A percentile compares a stretch with the other conserved stretches of the same genome.
Evolutionary conservation across 2,329 filamentous ascomycete genomes (phyloP).

Genomic region (Fusarium xylarioides): DNA sequence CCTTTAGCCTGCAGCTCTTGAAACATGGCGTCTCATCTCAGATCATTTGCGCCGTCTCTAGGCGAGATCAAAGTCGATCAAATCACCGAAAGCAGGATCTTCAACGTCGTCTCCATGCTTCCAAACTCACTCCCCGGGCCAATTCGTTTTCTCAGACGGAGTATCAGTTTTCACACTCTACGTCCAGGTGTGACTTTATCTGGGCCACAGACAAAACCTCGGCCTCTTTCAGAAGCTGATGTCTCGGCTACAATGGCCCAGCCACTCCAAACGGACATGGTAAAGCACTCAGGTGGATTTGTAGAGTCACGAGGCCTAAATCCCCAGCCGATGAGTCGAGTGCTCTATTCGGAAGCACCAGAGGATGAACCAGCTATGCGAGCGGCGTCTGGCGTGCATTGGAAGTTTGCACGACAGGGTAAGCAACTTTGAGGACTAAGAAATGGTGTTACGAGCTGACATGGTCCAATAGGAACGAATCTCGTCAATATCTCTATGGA

Average conservation of each 20-base stretch:
- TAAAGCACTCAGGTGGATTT: conserved; percentile 14
- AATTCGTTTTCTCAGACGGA: conserved; percentile 58
- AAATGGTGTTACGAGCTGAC: neutral
- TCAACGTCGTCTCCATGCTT: conserved; percentile 63
- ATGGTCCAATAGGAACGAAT: conserved; percentile 33
- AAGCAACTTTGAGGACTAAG: neutral
- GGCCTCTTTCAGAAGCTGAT: conserved; percentile 34
- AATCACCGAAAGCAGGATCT: conserved; percentile 49
- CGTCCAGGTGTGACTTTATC: conserved; percentile 22
- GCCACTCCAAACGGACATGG: conserved; percentile 20
- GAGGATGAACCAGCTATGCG: conserved; percentile 32
- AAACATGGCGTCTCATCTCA: conserved; percentile 29
- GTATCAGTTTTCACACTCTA: conserved; percentile 47
- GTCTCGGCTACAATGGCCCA: conserved; percentile 17
- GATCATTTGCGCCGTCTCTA: conserved; percentile 34
- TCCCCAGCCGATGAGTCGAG: conserved; percentile 36
- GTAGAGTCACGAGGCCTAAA: conserved; percentile 6
- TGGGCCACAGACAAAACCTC: conserved; percentile 18
- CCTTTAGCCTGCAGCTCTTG: neutral
- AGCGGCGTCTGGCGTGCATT: conserved; percentile 46
- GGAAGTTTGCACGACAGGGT: conserved; percentile 49
- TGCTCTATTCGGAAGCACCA: conserved; percentile 38
- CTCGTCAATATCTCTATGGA: conserved; percentile 44
- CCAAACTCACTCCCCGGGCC: conserved; percentile 61
- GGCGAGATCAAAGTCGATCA: conserved; percentile 46